Conservation (phyloP, 176 grass and related monocot species). For the Microstegium vimineum region DNA sequence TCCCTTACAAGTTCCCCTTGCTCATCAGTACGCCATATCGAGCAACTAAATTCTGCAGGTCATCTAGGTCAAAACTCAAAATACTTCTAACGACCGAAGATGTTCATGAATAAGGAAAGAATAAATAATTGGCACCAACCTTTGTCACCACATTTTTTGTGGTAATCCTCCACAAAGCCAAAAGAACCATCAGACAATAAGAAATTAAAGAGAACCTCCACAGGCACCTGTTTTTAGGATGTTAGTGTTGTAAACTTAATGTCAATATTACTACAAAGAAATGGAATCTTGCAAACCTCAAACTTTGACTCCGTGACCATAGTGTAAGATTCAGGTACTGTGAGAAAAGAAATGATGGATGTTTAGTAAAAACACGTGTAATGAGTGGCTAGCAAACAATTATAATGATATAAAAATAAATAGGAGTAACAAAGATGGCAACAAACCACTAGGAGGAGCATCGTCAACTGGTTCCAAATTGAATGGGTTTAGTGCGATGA, state of each 20-base stretch:
- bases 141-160: conserved; percentile 84
- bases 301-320: conserved; percentile 72
- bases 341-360: conserved; percentile 12
- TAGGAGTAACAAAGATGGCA: conserved; percentile 4
- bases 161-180: conserved; percentile 79
- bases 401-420: conserved; percentile 1
- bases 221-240: conserved; percentile 57
- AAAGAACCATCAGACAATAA: conserved; percentile 72
- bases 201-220: conserved; percentile 64
- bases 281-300: conserved; percentile 45
- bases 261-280: conserved; percentile 25
- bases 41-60: conserved; percentile 72
- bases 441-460: conserved; percentile 75
- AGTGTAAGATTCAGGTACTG: conserved; percentile 75
- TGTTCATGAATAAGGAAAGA: conserved; percentile 1
- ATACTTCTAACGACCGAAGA: background rate
- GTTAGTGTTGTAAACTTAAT: conserved; percentile 4
- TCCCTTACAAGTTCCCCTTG: conserved; percentile 63
- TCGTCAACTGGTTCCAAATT: conserved; percentile 50
- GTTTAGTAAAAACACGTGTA: conserved; percentile 24
- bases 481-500: conserved; percentile 37
- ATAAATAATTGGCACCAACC: conserved; percentile 36
- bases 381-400: background rate
- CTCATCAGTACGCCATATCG: conserved; percentile 61
- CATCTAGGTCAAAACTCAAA: conserved; percentile 29